phyloP scores from a whole-genome alignment of 371 early-diverging fungal genomes.

The Spraguea lophii region DNA sequence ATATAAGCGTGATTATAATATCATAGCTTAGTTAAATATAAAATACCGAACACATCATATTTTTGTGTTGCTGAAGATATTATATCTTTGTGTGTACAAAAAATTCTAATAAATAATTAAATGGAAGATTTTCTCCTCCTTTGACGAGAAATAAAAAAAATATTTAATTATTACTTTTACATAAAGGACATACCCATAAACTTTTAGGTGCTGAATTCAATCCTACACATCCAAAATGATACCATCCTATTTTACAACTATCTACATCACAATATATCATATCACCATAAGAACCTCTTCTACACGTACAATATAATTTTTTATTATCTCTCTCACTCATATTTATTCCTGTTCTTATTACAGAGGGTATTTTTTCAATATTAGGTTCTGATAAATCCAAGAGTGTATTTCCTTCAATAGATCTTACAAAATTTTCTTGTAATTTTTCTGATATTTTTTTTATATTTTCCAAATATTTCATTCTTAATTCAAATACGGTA shows the following conservation, averaged over 20 bases:
- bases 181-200: constrained; percentile 48
- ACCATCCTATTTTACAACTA: constrained; percentile 47
- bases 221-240: constrained; percentile 50
- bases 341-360: not conserved
- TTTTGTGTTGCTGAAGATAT: too few species aligned
- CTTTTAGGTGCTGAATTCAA: constrained; percentile 44
- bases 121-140: too few species aligned
- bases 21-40: too few species aligned
- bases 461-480: not conserved
- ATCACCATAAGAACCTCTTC: constrained; percentile 30
- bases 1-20: too few species aligned
- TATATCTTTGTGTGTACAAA: too few species aligned
- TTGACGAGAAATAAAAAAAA: too few species aligned
- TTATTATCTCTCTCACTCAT: not conserved
- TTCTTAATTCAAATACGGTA: not conserved
- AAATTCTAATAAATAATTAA: too few species aligned
- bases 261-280: constrained; percentile 45
- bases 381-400: not conserved
- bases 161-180: constrained; percentile 15
- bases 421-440: not conserved
- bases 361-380: not conserved
- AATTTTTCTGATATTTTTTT: not conserved
- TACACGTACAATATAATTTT: constrained; percentile 40
- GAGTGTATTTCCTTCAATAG: not conserved
- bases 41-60: too few species aligned